Evolutionary conservation across 2,329 filamentous ascomycete genomes (phyloP).

Genomic region (Fusarium piperis): DNA sequence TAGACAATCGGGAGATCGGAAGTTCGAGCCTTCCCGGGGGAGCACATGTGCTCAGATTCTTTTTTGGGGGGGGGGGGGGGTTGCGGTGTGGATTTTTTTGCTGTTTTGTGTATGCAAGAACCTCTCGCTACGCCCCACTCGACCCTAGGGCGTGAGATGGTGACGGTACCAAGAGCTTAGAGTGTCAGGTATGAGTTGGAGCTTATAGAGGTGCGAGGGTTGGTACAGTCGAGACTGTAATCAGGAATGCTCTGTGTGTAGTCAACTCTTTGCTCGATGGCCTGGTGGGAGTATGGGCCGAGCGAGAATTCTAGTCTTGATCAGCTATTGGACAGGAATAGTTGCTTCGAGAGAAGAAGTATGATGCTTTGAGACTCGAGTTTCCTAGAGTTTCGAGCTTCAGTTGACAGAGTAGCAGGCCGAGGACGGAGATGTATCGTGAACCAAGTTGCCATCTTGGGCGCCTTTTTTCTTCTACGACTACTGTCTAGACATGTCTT

Average conservation of each 20-base stretch:
- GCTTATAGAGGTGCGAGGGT: neutral
- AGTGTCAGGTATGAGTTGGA: neutral
- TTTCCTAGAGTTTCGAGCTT: neutral
- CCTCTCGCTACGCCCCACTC: neutral
- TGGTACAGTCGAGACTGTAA: neutral
- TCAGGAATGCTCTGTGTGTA: neutral
- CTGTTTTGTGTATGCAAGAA: no score
- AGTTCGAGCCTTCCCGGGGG: conserved; percentile 45
- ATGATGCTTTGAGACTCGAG: neutral
- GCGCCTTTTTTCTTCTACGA: neutral
- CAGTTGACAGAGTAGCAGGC: neutral
- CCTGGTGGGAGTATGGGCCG: neutral
- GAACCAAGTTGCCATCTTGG: neutral
- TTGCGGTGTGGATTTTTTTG: neutral
- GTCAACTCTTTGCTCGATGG: neutral
- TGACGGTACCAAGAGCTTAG: neutral
- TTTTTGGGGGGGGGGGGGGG: no score
- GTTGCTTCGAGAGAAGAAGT: neutral
- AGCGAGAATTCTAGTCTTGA: neutral
- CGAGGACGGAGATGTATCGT: neutral
- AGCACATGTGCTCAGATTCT: conserved; percentile 10
- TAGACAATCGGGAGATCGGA: conserved; percentile 44
- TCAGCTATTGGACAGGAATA: neutral
- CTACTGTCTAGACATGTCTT: no score
- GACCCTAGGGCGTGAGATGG: neutral